Conservation (phyloP, 2,329 filamentous ascomycete species). For the Diplodia seriata region DNA sequence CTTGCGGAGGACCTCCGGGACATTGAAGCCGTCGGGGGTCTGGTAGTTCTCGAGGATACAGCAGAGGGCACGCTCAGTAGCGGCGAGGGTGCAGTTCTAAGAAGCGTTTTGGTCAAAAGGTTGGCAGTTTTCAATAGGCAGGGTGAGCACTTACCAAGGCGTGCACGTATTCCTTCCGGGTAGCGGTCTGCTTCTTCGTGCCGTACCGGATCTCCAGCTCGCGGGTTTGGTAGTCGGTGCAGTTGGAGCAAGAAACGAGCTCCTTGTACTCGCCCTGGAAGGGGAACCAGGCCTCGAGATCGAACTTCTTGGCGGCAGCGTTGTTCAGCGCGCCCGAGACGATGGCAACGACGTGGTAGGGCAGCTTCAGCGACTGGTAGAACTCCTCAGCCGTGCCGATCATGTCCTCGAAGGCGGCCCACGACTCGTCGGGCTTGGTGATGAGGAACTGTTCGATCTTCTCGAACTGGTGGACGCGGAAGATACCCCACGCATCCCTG, state of each 20-base stretch:
- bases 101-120: not conserved
- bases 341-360: constrained; percentile 91
- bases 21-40: constrained; percentile 71
- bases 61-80: constrained; percentile 90
- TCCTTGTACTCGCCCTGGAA: constrained; percentile 98
- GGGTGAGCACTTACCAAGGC: constrained; percentile 59
- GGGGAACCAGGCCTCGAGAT: constrained; percentile 95
- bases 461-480: constrained; percentile 97
- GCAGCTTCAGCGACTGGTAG: constrained; percentile 86
- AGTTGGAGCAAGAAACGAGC: constrained; percentile 96
- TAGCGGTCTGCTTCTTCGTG: constrained; percentile 74
- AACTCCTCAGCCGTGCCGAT: constrained; percentile 90
- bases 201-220: constrained; percentile 92
- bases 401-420: constrained; percentile 94
- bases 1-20: constrained; percentile 49
- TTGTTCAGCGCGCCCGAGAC: constrained; percentile 88
- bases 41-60: constrained; percentile 98
- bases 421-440: constrained; percentile 83
- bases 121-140: not conserved
- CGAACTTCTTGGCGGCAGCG: constrained; percentile 79
- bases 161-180: constrained; percentile 93
- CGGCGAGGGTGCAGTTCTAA: constrained; percentile 78
- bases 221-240: constrained; percentile 95
- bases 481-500: constrained; percentile 96
- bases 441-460: constrained; percentile 86